Evolutionary conservation across 768 basidiomycete genomes (phyloP).

Genomic region (Tylopilus cervinicoccineus): DNA sequence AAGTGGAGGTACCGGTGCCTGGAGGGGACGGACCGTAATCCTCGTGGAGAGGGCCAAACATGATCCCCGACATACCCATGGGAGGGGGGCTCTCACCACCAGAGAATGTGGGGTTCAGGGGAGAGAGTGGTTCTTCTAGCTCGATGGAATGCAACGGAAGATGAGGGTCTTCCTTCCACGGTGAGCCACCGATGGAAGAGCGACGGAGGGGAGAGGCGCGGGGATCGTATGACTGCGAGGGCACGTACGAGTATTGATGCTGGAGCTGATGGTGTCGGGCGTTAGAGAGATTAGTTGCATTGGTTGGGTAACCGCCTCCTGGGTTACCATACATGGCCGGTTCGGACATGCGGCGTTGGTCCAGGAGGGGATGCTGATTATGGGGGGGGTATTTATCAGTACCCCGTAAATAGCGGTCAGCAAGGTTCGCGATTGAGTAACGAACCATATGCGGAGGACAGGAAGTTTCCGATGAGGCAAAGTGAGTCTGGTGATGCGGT

Average conservation of each 20-base stretch:
- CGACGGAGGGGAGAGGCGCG: slow-evolving; percentile 46
- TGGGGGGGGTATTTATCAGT: slow-evolving; percentile 34
- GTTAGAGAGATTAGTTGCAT: slow-evolving; percentile 29
- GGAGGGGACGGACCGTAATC: slow-evolving; percentile 61
- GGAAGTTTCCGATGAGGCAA: slow-evolving; percentile 40
- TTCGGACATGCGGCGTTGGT: slow-evolving; percentile 70
- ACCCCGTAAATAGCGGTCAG: slow-evolving; percentile 40
- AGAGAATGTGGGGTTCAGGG: slow-evolving; percentile 51
- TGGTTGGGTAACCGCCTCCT: slow-evolving; percentile 35
- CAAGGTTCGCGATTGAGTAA: slow-evolving; percentile 34
- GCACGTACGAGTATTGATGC: slow-evolving; percentile 34
- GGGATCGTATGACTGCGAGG: slow-evolving; percentile 34
- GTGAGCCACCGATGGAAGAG: slow-evolving; percentile 36
- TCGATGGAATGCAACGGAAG: slow-evolving; percentile 31
- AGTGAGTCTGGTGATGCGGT: slow-evolving; percentile 43
- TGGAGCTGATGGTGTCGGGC: slow-evolving; percentile 41
- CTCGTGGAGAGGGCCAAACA: slow-evolving; percentile 45
- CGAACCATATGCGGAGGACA: slow-evolving; percentile 39
- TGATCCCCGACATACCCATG: slow-evolving; percentile 29
- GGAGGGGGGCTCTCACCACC: slow-evolving; percentile 36
- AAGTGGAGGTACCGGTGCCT: slow-evolving; percentile 57
- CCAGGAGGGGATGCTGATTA: slow-evolving; percentile 38
- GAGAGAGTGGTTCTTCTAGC: slow-evolving; percentile 50
- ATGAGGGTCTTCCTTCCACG: slow-evolving; percentile 30
- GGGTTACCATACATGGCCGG: slow-evolving; percentile 47